phyloP scores from a whole-genome alignment of 768 basidiomycete genomes.

The Collybiopsis luxurians region DNA sequence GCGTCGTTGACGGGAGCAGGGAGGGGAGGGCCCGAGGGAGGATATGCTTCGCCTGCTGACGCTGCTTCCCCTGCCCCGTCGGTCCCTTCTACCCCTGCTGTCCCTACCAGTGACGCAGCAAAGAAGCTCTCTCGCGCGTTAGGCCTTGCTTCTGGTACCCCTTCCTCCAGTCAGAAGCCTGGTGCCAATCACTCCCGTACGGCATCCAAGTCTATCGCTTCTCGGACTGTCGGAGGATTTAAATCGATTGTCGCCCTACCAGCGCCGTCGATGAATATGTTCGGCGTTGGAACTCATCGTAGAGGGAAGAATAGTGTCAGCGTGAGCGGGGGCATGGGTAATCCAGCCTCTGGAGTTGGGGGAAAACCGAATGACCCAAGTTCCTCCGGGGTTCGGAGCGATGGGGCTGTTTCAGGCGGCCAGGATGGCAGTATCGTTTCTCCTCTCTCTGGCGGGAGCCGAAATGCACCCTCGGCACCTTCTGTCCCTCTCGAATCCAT shows the following conservation, averaged over 20 bases:
- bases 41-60: too few relatives aligned
- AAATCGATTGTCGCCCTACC: slow-evolving; percentile 5
- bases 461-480: not conserved
- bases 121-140: slow-evolving; percentile 4
- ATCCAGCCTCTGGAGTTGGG: not conserved
- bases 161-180: not conserved
- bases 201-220: not conserved
- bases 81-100: too few relatives aligned
- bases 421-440: not conserved
- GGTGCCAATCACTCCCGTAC: too few relatives aligned
- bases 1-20: too few relatives aligned
- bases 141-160: not conserved
- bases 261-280: not conserved
- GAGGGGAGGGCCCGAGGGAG: too few relatives aligned
- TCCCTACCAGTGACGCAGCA: not conserved
- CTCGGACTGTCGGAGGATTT: not conserved
- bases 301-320: not conserved
- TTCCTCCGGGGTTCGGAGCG: not conserved
- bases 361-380: not conserved
- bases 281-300: not conserved
- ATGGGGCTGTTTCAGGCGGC: not conserved
- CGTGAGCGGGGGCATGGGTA: too few relatives aligned
- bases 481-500: slow-evolving; percentile 80
- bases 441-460: slow-evolving; percentile 32
- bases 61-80: not conserved